Percentiles rank a stretch among this genome's conserved stretches.
Conservation (phyloP, 108 stramenopile genomes). For the Cyclotella choctawhatcheeana region DNA sequence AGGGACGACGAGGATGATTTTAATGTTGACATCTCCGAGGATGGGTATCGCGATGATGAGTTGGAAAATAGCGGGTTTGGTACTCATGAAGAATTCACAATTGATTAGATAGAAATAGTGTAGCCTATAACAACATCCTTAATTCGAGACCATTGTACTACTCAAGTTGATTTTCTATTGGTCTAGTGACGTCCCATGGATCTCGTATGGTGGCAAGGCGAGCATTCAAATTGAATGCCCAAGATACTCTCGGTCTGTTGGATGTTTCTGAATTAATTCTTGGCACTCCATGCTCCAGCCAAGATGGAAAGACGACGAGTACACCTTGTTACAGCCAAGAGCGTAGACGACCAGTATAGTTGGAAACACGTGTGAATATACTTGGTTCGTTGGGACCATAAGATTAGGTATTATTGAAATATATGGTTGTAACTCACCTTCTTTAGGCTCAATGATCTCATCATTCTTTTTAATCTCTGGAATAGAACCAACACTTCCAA, state of each 20-base stretch:
- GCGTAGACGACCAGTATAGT: too few relatives aligned
- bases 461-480: constrained; percentile 1
- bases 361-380: too few relatives aligned
- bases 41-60: constrained; percentile 4
- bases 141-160: not conserved
- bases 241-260: constrained; percentile 25
- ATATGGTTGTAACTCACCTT: constrained; percentile 28
- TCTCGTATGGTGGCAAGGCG: constrained; percentile 22
- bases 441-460: constrained; percentile 22
- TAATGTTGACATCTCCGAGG: constrained; percentile 4
- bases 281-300: constrained; percentile 30
- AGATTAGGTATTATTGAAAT: too few relatives aligned
- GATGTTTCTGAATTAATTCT: not conserved
- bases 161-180: not conserved
- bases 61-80: constrained; percentile 5
- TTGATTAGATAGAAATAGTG: not conserved
- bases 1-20: constrained; percentile 13
- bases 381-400: too few relatives aligned
- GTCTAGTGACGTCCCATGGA: constrained; percentile 31
- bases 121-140: not conserved
- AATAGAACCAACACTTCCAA: not conserved
- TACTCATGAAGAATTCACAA: constrained; percentile 5
- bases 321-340: too few relatives aligned
- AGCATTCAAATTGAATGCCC: constrained; percentile 34
- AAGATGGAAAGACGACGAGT: constrained; percentile 29